Evolutionary conservation across 169 alveolate genomes (phyloP), one percentile per base, ranked within the genome.

Genomic region (Eimeria sp.): DNA sequence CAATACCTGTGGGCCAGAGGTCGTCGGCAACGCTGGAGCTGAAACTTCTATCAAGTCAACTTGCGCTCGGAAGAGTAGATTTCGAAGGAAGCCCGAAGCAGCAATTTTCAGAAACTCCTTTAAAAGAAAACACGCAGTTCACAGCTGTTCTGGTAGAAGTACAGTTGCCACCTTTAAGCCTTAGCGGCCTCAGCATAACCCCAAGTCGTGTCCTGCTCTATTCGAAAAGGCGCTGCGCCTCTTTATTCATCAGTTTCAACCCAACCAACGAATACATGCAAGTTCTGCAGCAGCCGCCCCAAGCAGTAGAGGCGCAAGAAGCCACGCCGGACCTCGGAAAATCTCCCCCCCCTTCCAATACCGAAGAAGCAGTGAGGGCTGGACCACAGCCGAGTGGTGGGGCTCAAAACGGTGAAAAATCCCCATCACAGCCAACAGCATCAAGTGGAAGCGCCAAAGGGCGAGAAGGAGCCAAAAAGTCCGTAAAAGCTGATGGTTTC

Each of bases 181-280:
- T 87, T 2, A 87, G 93, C 20, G 78, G 49, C 14, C 93, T 87
- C 60, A 37, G 82, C 83, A 37, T 87, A 37, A 64, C 83, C 25
- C 93, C 93, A 40, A 52, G 56, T 27, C 66, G 93, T 37, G 49
- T 87, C 30, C 46, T 87, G 66, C 78, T 87, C n/a, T n/a, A 64
- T 40, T 64, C 80, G 30, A 87, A 87, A 72, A 87, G 43, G 56
- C 93, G 93, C 37, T 27, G 83, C 52, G 93, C 93, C 43, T 87
- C 93, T 20, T 58, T 87, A 2, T 60, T 87, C 76, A 40, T 87
- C 49, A 13, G 82, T 37, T 87, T 87, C n/a, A 62, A 52, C 93
- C 93, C 93, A 25, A 87, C 93, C 52, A 58, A 62, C 46, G 76
- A 87, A 87, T 87, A 87, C 72, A 64, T 87, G 93, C 78, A 85